Evolutionary conservation across 139 green algal species (phyloP), one percentile per base, ranked within the genome.

Genomic region (Coelastrella sp.): DNA sequence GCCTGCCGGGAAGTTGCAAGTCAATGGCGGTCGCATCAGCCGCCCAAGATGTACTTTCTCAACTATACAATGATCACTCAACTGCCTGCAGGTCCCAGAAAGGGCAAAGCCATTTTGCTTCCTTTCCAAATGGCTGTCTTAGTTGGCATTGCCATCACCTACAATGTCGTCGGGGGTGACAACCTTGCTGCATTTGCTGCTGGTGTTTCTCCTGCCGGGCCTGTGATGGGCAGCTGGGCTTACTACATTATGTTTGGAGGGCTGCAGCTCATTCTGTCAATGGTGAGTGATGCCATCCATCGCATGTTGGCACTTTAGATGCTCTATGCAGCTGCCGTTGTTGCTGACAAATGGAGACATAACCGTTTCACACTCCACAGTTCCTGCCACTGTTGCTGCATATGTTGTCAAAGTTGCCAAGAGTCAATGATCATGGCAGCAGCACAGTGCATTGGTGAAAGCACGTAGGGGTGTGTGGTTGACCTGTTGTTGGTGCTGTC

Each of bases 191-290:
- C 86, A 7, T 86, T 78, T 16, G 54, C n/a, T 3, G 82, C 32
- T n/a, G 20, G 60, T 68, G 20, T 79, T n/a, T 17, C 77, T 19
- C 60, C 85, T 59, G 17, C 16, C 56, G 19, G 56, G 17, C 54
- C 56, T 5, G 14, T 90, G 16, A 78, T 92, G 17, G 76, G 86
- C 22, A 73, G 89, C 54, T 94, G 89, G 61, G 90, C 71, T 7
- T 92, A 85, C 80, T 92, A 92, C 87, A 64, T 95, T 20, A 80
- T 94, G 3, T 96, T 96, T 83, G 84, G 80, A 3, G 92, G 60
- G 7, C 8, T 91, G 23, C 80, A 96, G 81, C 47, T 95, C 17
- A 16, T 96, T n/a, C 81, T 96, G 5, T 91, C 79, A 20, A 92
- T 96, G 93, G 93, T 93, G 75, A 87, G 74, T 56, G 5, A 4